These are phyloP conservation scores for Colletotrichum sidae DNA, from an alignment of 2,329 filamentous ascomycete genomes.

Conservation along the genomic window DNA sequence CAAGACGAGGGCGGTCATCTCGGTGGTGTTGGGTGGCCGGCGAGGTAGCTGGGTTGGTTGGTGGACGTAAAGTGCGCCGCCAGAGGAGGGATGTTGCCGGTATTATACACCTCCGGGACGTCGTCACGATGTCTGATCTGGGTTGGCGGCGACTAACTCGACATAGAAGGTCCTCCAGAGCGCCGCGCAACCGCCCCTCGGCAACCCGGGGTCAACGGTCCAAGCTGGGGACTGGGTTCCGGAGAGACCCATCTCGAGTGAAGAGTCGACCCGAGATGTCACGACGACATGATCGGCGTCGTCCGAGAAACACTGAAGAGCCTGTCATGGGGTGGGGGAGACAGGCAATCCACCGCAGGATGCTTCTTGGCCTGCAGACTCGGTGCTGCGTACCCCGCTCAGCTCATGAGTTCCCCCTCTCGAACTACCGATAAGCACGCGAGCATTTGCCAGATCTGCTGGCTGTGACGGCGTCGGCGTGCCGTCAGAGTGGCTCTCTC, in stretches of 20 bases:
- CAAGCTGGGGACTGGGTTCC: background rate
- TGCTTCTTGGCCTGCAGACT: conserved; percentile 31
- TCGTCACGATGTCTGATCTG: background rate
- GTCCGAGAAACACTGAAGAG: conserved; percentile 9
- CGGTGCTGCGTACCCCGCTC: conserved; percentile 34
- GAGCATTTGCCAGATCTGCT: conserved; percentile 20
- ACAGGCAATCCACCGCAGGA: conserved; percentile 25
- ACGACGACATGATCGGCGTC: conserved; percentile 17
- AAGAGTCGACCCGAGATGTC: background rate
- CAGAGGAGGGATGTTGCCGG: background rate
- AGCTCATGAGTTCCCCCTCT: conserved; percentile 13
- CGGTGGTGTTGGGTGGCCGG: background rate
- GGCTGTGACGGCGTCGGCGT: background rate
- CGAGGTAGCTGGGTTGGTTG: background rate
- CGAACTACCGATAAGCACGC: conserved; percentile 25
- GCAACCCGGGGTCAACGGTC: background rate
- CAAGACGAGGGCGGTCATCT: conserved; percentile 49
- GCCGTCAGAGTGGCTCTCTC: background rate
- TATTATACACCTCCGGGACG: background rate
- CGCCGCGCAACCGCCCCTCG: conserved; percentile 15
- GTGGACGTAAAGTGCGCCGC: background rate
- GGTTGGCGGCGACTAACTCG: conserved; percentile 16
- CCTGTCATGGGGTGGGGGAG: conserved; percentile 17
- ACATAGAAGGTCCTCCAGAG: conserved; percentile 25
- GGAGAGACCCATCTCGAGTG: background rate